Percentiles rank a stretch among this genome's conserved stretches.
These are phyloP conservation scores for Strobilomyces echinocephalus DNA, from an alignment of 768 basidiomycete species.

Conservation along the genomic window DNA sequence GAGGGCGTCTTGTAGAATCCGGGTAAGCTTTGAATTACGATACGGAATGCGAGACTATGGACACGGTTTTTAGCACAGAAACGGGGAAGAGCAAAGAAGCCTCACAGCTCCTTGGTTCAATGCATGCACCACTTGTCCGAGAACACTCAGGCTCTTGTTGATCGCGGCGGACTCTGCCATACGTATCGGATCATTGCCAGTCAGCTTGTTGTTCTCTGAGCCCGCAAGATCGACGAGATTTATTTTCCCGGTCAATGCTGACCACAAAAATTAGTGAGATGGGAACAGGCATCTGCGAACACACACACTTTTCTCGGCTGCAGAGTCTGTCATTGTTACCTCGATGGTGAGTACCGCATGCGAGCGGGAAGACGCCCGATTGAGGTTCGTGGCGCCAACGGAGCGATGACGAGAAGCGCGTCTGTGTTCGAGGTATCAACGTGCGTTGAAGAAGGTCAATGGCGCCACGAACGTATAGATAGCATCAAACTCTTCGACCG, in stretches of 20 bases:
- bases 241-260: conserved; percentile 71
- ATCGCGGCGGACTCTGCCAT: conserved; percentile 89
- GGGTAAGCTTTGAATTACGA: conserved; percentile 83
- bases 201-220: conserved; percentile 88
- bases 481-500: conserved; percentile 43
- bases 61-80: conserved; percentile 6
- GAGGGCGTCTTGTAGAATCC: conserved; percentile 86
- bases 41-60: conserved; percentile 75
- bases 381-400: conserved; percentile 81
- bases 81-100: background rate
- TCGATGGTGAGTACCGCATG: conserved; percentile 82
- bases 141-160: conserved; percentile 81
- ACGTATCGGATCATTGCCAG: conserved; percentile 81
- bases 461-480: conserved; percentile 41
- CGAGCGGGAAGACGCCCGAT: conserved; percentile 79
- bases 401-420: conserved; percentile 73
- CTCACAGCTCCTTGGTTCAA: conserved; percentile 67
- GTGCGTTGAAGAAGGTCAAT: background rate
- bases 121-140: conserved; percentile 86
- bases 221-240: conserved; percentile 88
- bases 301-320: conserved; percentile 48
- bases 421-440: conserved; percentile 33
- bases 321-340: conserved; percentile 52
- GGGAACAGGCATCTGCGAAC: too few relatives aligned
- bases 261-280: background rate